Conservation (phyloP, 495 filamentous ascomycete genomes). For the Neurospora sublineolata region DNA sequence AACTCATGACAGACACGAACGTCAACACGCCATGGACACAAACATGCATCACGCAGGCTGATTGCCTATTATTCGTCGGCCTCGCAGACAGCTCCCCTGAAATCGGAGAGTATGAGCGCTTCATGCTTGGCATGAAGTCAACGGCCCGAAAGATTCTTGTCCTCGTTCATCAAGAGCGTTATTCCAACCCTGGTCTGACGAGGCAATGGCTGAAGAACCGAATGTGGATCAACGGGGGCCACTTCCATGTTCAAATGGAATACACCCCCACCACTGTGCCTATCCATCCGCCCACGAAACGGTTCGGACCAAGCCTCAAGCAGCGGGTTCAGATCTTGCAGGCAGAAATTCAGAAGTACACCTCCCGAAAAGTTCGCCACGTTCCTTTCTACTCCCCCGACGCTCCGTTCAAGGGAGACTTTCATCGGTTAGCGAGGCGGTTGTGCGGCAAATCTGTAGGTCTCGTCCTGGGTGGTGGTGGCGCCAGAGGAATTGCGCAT, state of each 20-base stretch:
- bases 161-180: constrained; percentile 83
- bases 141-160: constrained; percentile 92
- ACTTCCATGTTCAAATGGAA: constrained; percentile 95
- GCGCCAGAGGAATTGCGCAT: constrained; percentile 82
- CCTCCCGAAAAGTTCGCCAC: constrained; percentile 72
- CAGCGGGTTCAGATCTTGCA: constrained; percentile 89
- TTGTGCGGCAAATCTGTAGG: constrained; percentile 92
- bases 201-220: constrained; percentile 85
- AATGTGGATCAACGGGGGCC: constrained; percentile 96
- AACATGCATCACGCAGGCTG: constrained; percentile 92
- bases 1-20: constrained; percentile 54
- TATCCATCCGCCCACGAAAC: constrained; percentile 62
- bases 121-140: constrained; percentile 92
- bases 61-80: constrained; percentile 87
- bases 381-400: constrained; percentile 84
- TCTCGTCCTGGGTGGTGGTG: constrained; percentile 85
- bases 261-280: constrained; percentile 70
- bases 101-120: constrained; percentile 92
- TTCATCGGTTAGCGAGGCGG: constrained; percentile 81
- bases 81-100: constrained; percentile 79
- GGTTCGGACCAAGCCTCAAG: constrained; percentile 76
- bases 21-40: constrained; percentile 97
- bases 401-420: constrained; percentile 89
- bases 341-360: constrained; percentile 96
- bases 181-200: constrained; percentile 72